Evolutionary conservation across 1,284 basidiomycete species (phyloP), one percentile per base, ranked within the genome.

Genomic region (Ustilago bromivora): DNA sequence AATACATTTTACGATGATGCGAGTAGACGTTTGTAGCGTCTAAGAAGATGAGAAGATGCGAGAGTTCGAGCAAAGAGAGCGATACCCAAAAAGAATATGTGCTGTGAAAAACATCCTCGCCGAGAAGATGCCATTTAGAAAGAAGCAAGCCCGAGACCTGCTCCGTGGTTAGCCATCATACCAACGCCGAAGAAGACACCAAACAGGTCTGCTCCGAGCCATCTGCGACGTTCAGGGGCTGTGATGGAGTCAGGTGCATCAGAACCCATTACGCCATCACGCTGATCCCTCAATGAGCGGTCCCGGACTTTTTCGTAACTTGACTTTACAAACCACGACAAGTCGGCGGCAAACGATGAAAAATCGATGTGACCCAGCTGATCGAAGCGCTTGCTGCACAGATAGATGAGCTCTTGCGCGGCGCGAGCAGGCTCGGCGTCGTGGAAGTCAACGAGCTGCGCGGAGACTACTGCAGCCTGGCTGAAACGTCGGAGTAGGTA

Each of bases 131-230:
- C 8, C 8, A 17, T 46, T 46, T 46, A 46, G n/a, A 46, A 46
- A 8, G 43, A 13, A 3, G 43, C 11, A n/a, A 19, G 12, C 8
- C 43, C 43, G 43, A 46, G 11, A n/a, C 47, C 19, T 9, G 47
- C 8, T 49, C 47, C 47, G 19, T 49, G 47, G 19, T 17, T 13
- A 5, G 13, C 47, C 19, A 58, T 31, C 38, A 53, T 15, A n/a
- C 68, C 73, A n/a, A 76, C 55, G 57, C 73, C 73, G 36, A 76
- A 76, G 38, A 67, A 76, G 60, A 76, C 43, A 54, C 60, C 43
- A 49, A 76, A 76, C 15, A 76, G 15, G 19, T 76, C 73, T 10
- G 41, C 56, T 32, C 57, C 57, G 5, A 66, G 51, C 67, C 68
- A 76, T 36, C 73, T 58, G 11, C 47, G 63, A 28, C 61, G 61